Evolutionary conservation across 306 rosid species (phyloP).

Genomic region (Fagus crenata): DNA sequence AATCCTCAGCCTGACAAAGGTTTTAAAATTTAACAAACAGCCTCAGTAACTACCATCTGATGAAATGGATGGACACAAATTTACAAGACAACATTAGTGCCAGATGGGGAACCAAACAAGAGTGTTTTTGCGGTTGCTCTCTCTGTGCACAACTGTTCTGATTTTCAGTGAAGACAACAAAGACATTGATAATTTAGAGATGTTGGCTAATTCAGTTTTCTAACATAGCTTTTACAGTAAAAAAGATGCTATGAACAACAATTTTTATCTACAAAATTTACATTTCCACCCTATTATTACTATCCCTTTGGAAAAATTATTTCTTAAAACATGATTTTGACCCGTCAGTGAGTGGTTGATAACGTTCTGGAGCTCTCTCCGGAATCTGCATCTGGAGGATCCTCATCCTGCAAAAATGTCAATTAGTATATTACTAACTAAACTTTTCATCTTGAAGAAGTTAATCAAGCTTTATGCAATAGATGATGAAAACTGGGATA

Average conservation of each 20-base stretch:
- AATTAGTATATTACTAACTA: background rate
- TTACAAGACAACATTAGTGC: background rate
- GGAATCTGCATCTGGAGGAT: constrained; percentile 22
- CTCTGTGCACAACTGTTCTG: too few relatives aligned
- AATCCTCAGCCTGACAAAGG: background rate
- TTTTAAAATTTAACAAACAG: background rate
- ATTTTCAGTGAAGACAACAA: too few relatives aligned
- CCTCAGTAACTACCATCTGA: background rate
- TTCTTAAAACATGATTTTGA: constrained; percentile 10
- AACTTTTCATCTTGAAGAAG: background rate
- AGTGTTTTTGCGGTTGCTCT: too few relatives aligned
- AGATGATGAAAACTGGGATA: background rate
- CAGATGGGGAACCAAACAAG: background rate
- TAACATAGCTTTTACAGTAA: constrained; percentile 22
- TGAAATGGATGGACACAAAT: background rate
- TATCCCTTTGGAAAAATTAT: constrained; percentile 19
- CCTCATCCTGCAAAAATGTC: constrained; percentile 38
- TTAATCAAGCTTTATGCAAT: background rate
- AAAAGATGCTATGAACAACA: constrained; percentile 27
- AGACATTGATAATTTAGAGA: too few relatives aligned
- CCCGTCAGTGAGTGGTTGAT: constrained; percentile 25
- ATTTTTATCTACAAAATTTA: constrained; percentile 36
- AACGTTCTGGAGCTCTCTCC: constrained; percentile 31
- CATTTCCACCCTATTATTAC: constrained; percentile 11
- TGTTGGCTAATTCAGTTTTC: too few relatives aligned